Base-by-base conservation (phyloP, 2,329 filamentous ascomycete genomes). In the Pseudopyricularia javanii region DNA sequence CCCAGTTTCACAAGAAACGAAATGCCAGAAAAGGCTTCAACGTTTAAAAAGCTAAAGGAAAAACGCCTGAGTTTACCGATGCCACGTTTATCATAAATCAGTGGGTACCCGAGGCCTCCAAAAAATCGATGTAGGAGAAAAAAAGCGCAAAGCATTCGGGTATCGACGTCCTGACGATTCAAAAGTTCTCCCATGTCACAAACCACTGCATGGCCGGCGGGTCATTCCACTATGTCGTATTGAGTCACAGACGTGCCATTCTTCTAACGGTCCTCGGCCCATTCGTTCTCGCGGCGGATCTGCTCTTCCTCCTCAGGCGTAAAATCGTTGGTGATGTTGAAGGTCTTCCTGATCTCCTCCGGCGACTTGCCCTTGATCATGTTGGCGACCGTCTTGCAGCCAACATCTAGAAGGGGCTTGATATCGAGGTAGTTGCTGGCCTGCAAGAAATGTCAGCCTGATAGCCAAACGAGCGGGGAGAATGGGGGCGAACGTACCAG, bases 331-430 rank as follows among this genome's bases (percentile, higher is more conserved):
- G 94, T 93, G 64, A 98, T 98, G 74, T 98, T 98, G 77, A 98
- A 98, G 0, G 93, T 98, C 79, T 97, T 98, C 51, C 93, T 88
- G 63, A 98, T 98, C 75, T 98, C 93, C 69, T 98, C 93, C 3
- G 93, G 93, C 0, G 90, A 95, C 79, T 98, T 98, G 74, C 93
- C 93, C 86, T 98, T 98, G 78, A 98, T 98, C 93, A 98, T 98
- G 74, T 98, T 98, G 57, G 93, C 93, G 15, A 98, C 93, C 0
- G 93, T 98, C 82, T 98, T 98, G 82, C 93, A 98, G 57, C 93
- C 93, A 55, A 97, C 91, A 59, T 98, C 93, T 28, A 98, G 85
- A 1, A 98, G 86, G 1, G 90, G 86, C 80, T 97, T 98, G 76
- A 98, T 98, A 61, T 98, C 93, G 55, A 98, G 85, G 70, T 97